Evolutionary conservation across 2,329 filamentous ascomycete species (phyloP).

Genomic region (Neonectria coccinea): DNA sequence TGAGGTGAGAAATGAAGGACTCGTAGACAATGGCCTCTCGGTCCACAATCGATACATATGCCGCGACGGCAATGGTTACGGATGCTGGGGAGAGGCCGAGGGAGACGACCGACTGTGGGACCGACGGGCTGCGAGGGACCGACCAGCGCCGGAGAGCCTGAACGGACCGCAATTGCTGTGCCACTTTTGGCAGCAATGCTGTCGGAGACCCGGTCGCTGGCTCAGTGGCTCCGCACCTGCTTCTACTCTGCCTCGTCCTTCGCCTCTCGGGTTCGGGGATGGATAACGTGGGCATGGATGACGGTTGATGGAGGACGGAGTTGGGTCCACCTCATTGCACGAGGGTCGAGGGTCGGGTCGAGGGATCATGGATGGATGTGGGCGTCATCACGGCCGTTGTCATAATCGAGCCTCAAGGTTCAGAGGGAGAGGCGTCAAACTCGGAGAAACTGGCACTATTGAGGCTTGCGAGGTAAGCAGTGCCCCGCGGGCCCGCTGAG

Average conservation of each 20-base stretch:
- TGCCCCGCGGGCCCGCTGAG: constrained; percentile 34
- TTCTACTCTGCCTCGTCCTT: constrained; percentile 13
- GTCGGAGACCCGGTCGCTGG: constrained; percentile 6
- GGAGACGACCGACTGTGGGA: constrained; percentile 15
- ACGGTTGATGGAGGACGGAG: constrained; percentile 14
- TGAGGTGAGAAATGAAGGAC: constrained; percentile 32
- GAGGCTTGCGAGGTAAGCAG: constrained; percentile 24
- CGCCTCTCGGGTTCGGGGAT: constrained; percentile 1
- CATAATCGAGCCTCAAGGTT: constrained; percentile 20
- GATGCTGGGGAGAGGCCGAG: constrained; percentile 7
- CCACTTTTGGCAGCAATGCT: constrained; percentile 5
- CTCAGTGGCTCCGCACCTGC: not conserved
- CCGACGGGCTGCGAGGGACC: constrained; percentile 16
- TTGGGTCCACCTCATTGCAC: constrained; percentile 12
- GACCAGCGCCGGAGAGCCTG: constrained; percentile 7
- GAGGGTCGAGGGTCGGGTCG: not conserved
- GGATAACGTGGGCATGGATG: constrained; percentile 21
- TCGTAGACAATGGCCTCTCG: constrained; percentile 11
- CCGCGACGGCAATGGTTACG: constrained; percentile 19
- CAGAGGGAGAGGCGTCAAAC: constrained; percentile 27
- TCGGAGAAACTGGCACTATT: constrained; percentile 20
- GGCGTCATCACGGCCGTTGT: constrained; percentile 14
- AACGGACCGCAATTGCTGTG: constrained; percentile 6
- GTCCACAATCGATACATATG: constrained; percentile 20
- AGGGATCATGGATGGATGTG: not conserved